Conservation (phyloP, 108 stramenopile species). For the Stephanodiscus minutulus region DNA sequence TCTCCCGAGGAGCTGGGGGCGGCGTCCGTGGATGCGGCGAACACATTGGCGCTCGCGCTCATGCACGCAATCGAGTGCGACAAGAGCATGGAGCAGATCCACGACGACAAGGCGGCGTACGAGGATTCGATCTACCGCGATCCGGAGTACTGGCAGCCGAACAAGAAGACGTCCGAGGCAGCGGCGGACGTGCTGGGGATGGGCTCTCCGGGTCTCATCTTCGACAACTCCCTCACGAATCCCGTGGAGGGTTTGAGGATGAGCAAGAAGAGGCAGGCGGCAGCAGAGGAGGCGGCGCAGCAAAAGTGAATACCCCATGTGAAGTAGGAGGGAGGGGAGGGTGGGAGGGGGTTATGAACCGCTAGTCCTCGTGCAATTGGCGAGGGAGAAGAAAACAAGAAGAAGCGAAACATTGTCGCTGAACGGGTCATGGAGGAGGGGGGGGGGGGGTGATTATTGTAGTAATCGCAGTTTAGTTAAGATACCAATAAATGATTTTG, state of each 20-base stretch:
- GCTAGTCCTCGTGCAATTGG: background rate
- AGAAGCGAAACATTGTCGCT: background rate
- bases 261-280: slow-evolving; percentile 40
- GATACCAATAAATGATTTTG: too few relatives aligned
- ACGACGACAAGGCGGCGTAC: slow-evolving; percentile 68
- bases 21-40: slow-evolving; percentile 51
- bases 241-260: slow-evolving; percentile 79
- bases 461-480: too few relatives aligned
- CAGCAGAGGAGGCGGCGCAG: slow-evolving; percentile 7
- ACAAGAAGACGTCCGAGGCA: slow-evolving; percentile 15
- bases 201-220: slow-evolving; percentile 87
- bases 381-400: background rate
- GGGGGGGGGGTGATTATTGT: too few relatives aligned
- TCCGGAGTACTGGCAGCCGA: slow-evolving; percentile 68
- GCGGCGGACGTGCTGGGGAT: slow-evolving; percentile 75
- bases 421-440: background rate
- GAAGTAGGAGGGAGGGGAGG: background rate
- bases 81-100: slow-evolving; percentile 78
- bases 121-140: slow-evolving; percentile 62
- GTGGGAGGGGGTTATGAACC: background rate
- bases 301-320: background rate
- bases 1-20: slow-evolving; percentile 71
- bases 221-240: slow-evolving; percentile 79
- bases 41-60: slow-evolving; percentile 63
- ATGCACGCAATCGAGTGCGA: slow-evolving; percentile 77